Conservation (phyloP, 2,329 filamentous ascomycete genomes). For the Canariomyces notabilis region DNA sequence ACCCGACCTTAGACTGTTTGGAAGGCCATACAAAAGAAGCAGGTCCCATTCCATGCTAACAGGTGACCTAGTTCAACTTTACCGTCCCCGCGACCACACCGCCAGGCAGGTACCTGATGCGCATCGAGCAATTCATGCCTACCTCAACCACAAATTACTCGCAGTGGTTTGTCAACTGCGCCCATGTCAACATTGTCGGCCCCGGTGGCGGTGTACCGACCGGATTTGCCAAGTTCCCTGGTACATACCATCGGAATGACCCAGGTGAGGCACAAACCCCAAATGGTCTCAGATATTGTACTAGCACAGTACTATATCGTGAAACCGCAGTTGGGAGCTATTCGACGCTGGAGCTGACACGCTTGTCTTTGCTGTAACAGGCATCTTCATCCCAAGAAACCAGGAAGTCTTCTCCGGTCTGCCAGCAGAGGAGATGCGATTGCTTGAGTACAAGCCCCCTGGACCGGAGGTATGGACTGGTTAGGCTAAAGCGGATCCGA, state of each 20-base stretch:
- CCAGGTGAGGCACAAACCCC: constrained; percentile 6
- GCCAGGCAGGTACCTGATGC: constrained; percentile 19
- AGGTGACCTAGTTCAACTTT: constrained; percentile 14
- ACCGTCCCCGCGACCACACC: constrained; percentile 15
- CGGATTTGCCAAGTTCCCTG: constrained; percentile 15
- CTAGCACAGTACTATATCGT: too few relatives aligned
- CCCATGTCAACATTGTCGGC: constrained; percentile 16
- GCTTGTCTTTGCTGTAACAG: neutral
- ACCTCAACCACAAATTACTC: constrained; percentile 3
- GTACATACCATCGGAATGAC: constrained; percentile 11
- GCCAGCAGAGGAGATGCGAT: constrained; percentile 1
- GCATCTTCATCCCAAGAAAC: constrained; percentile 2
- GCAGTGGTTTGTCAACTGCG: constrained; percentile 21
- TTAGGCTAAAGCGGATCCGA: constrained; percentile 1
- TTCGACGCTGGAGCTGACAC: neutral
- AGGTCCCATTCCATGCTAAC: too few relatives aligned
- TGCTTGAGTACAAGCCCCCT: constrained; percentile 10
- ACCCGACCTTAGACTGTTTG: neutral
- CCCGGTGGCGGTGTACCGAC: constrained; percentile 14
- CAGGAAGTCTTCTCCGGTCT: constrained; percentile 1
- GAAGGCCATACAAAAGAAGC: neutral
- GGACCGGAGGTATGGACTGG: constrained; percentile 12
- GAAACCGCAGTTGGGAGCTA: too few relatives aligned
- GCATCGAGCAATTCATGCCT: constrained; percentile 16
- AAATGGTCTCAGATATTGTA: neutral